Evolutionary conservation across 495 filamentous ascomycete genomes (phyloP).

Genomic region (Bathelium albidoporum): DNA sequence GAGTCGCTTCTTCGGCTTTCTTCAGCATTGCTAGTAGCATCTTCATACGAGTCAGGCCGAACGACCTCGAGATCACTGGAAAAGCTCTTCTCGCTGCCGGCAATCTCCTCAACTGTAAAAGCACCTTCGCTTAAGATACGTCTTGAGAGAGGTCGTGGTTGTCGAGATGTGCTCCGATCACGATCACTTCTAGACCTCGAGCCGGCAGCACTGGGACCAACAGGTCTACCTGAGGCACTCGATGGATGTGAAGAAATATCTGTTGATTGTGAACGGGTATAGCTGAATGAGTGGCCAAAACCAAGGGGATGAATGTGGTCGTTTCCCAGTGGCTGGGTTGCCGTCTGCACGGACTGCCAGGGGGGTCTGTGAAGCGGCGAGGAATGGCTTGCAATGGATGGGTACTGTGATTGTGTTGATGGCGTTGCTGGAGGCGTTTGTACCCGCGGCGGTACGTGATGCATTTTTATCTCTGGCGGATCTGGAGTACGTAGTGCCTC

Average conservation of each 20-base stretch:
- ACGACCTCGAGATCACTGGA: slow-evolving; percentile 29
- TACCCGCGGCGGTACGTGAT: not conserved
- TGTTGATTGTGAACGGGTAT: slow-evolving; percentile 18
- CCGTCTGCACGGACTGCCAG: slow-evolving; percentile 11
- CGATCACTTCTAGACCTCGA: not conserved
- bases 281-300: slow-evolving; percentile 19
- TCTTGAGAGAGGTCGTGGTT: not conserved
- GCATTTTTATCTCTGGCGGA: not conserved
- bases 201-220: not conserved
- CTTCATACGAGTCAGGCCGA: slow-evolving; percentile 27
- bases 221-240: slow-evolving; percentile 12
- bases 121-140: not conserved
- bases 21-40: slow-evolving; percentile 18
- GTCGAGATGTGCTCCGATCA: not conserved
- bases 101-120: slow-evolving; percentile 26
- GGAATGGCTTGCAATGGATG: slow-evolving; percentile 21
- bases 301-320: slow-evolving; percentile 24
- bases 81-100: slow-evolving; percentile 20
- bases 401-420: slow-evolving; percentile 15
- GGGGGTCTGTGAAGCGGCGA: slow-evolving; percentile 24
- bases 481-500: not conserved
- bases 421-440: slow-evolving; percentile 7
- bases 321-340: slow-evolving; percentile 16
- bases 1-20: slow-evolving; percentile 7
- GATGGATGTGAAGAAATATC: slow-evolving; percentile 20